Base-by-base conservation (phyloP, 768 basidiomycete species). In the Boletus tylopilopsis region DNA sequence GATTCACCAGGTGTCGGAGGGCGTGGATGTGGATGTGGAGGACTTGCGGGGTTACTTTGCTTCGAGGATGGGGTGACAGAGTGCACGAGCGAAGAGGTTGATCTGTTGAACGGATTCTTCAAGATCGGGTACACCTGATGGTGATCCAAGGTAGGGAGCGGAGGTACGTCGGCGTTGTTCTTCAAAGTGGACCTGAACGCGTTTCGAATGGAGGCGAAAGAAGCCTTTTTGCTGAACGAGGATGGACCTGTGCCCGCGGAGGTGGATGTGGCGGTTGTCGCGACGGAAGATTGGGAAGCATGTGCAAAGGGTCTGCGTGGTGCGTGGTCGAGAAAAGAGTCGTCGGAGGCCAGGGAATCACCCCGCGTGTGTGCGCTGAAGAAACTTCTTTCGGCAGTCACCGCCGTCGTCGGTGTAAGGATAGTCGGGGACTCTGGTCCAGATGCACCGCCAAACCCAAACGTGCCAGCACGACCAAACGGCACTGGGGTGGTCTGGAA, bases 151-250 rank as follows among this genome's bases (percentile, higher is more conserved):
- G 73, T 70, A 13, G 89, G 90, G 46, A 92, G 73, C n/a, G 89
- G 88, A 21, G 90, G 90, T 6, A 83, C 71, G n/a, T 84, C 81
- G 42, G 65, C 72, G 46, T 68, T 74, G 60, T 78, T 88, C 47
- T 76, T 75, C 5, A 59, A 39, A 38, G 57, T 55, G 38, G 78
- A 80, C 67, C 88, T 92, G 76, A 93, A 91, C 4, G 90, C 89
- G 63, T 90, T 90, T 34, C 88, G 82, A 51, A 93, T 81, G 15
- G 88, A 91, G 2, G 90, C 90, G 51, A 93, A 91, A 0, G 90
- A 92, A 3, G 86, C 67, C 59, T 93, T 93, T 72, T 89, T 90
- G 36, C 80, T 72, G 61, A 90, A 87, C 1, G 81, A 73, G n/a
- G 80, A 69, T 37, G 59, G 55, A 30, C 42, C 45, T 8, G 58